Conservation (phyloP, 2,329 filamentous ascomycete genomes). For the Dissoconium aciculare region DNA sequence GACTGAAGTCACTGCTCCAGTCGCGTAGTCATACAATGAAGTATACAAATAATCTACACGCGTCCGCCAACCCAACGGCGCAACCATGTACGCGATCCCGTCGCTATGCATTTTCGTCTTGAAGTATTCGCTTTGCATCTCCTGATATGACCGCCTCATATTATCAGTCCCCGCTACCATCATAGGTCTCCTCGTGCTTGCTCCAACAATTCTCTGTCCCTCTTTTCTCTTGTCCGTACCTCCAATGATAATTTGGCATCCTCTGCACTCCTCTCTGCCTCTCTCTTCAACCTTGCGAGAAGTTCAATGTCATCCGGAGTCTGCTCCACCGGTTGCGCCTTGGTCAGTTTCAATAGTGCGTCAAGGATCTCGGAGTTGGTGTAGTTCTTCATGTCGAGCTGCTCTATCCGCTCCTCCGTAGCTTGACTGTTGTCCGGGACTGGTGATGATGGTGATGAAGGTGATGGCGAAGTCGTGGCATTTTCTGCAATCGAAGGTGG, state of each 20-base stretch:
- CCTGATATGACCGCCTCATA: too few relatives aligned
- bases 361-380: constrained; percentile 47
- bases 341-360: constrained; percentile 47
- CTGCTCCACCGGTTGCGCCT: constrained; percentile 42
- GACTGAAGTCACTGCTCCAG: too few relatives aligned
- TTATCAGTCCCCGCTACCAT: too few relatives aligned
- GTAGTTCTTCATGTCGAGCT: constrained; percentile 45
- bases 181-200: too few relatives aligned
- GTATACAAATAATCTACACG: too few relatives aligned
- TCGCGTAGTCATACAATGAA: too few relatives aligned
- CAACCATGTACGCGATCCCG: too few relatives aligned
- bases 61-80: too few relatives aligned
- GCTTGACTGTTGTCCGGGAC: constrained; percentile 14
- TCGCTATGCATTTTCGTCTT: too few relatives aligned
- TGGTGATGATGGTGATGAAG: constrained; percentile 6
- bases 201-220: constrained; percentile 44
- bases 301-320: constrained; percentile 45
- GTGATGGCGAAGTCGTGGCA: constrained; percentile 15
- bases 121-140: too few relatives aligned
- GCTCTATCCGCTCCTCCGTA: constrained; percentile 24
- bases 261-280: constrained; percentile 35
- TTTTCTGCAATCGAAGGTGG: constrained; percentile 17
- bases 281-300: constrained; percentile 43
- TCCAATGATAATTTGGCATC: constrained; percentile 42
- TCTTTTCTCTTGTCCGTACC: constrained; percentile 42